Base-by-base conservation (phyloP, 495 filamentous ascomycete genomes). In the Podospora sp. region DNA sequence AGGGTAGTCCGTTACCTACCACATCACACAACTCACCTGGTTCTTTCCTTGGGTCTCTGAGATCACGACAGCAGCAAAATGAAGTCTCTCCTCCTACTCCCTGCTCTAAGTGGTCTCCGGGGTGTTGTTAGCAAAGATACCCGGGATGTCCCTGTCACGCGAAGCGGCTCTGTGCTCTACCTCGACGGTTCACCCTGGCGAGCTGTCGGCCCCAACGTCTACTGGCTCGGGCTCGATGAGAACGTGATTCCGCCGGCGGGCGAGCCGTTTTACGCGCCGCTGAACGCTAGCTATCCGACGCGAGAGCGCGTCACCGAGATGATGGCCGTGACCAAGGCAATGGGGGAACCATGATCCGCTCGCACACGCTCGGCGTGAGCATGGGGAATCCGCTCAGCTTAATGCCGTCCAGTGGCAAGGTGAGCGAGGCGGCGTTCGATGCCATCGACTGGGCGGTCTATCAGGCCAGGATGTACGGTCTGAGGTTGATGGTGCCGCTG, bases 211-310 rank as follows among this genome's bases (percentile, higher is more conserved):
- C 80, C 81, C 8, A 87, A 87, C 66, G 77, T 86, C 8, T 87
- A 87, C 73, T 86, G 85, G 85, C 77, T 86, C 22, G 84, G 85
- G 1, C 78, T 87, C 0, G 84, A 87, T 68, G 83, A 87, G 75
- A 86, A 87, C 71, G 84, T 87, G 22, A 77, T 75, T 7, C 84
- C 83, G 1, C 80, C 83, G 0, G 66, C 75, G 0, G 83, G 79
- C 8, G 74, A 81, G 65, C 84, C 84, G 6, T 86, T 77, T 71
- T 84, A 86, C 63, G 79, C 79, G 0, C 78, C 78, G 4, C 76
- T 72, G 51, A 82, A 82, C 21, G 79, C 83, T 22, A 83, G 79
- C 65, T 87, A 86, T 65, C 84, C 85, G n/a, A 82, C 79, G 46
- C 78, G 79, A 56, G 84, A 83, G 6, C 78, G 85, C 50, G 81